A percentile compares a stretch with the other conserved stretches of the same genome.
These are phyloP conservation scores for Samsoniella hepiali DNA, from an alignment of 2,329 filamentous ascomycete genomes.

Conservation along the genomic window DNA sequence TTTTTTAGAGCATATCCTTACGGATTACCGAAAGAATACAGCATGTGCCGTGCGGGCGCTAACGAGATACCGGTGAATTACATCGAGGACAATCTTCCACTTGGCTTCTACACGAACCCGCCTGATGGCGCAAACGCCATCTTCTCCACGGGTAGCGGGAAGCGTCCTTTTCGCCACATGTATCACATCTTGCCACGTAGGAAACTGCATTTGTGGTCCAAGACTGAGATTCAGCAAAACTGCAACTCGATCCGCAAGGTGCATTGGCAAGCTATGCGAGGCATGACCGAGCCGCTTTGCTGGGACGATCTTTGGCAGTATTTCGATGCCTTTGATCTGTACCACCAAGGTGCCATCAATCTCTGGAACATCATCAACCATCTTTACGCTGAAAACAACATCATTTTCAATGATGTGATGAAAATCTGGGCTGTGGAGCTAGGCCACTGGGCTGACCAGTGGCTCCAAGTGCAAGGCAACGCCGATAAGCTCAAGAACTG, in stretches of 20 bases:
- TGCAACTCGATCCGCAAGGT: constrained; percentile 39
- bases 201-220: constrained; percentile 37
- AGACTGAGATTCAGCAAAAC: constrained; percentile 36
- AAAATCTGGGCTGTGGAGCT: constrained; percentile 28
- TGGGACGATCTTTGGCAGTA: constrained; percentile 45
- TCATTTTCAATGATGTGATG: constrained; percentile 29
- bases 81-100: constrained; percentile 35
- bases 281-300: constrained; percentile 29
- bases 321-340: constrained; percentile 48
- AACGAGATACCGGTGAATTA: constrained; percentile 30
- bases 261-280: constrained; percentile 35
- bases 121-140: constrained; percentile 31
- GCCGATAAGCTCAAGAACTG: constrained; percentile 31
- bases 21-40: constrained; percentile 35
- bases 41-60: constrained; percentile 29
- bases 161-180: constrained; percentile 29
- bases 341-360: constrained; percentile 45
- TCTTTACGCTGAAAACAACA: constrained; percentile 39
- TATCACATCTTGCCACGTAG: constrained; percentile 29
- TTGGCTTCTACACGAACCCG: constrained; percentile 37
- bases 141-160: constrained; percentile 39
- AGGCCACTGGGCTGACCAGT: constrained; percentile 37
- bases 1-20: constrained; percentile 35
- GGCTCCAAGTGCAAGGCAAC: constrained; percentile 33
- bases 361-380: constrained; percentile 45